A percentile compares a stretch with the other conserved stretches of the same genome.
These are phyloP conservation scores for Venturia carpophila DNA, from an alignment of 2,329 filamentous ascomycete genomes.

Conservation along the genomic window DNA sequence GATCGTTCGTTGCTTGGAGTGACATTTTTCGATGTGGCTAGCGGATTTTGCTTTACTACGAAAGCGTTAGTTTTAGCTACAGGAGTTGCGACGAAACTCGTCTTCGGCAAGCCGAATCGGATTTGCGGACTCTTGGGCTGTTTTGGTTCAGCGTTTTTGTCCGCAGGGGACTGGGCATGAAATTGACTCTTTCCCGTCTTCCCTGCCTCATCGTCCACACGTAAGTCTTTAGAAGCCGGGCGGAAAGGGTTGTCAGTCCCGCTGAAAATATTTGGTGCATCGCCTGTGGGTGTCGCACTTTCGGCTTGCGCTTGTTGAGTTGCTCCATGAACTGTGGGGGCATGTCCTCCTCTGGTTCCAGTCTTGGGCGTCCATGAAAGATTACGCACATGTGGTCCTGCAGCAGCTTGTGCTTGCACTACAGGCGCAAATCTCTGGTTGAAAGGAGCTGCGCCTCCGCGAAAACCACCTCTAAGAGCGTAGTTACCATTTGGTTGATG, in stretches of 20 bases:
- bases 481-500: slow-evolving; percentile 1
- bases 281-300: slow-evolving; percentile 40
- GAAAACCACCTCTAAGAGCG: slow-evolving; percentile 14
- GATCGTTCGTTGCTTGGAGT: not conserved
- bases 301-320: slow-evolving; percentile 24
- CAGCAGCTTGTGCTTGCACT: slow-evolving; percentile 48
- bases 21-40: not conserved
- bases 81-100: slow-evolving; percentile 11
- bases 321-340: slow-evolving; percentile 24
- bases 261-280: slow-evolving; percentile 21
- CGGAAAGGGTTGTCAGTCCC: slow-evolving; percentile 50
- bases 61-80: slow-evolving; percentile 16
- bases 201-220: slow-evolving; percentile 54
- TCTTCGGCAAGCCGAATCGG: slow-evolving; percentile 17
- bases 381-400: slow-evolving; percentile 51
- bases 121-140: slow-evolving; percentile 11
- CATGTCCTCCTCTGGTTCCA: slow-evolving; percentile 46
- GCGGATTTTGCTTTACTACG: slow-evolving; percentile 12
- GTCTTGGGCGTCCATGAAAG: slow-evolving; percentile 61
- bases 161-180: slow-evolving; percentile 20
- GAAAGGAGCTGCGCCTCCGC: not conserved
- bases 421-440: slow-evolving; percentile 27
- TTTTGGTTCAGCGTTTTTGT: not conserved
- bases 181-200: slow-evolving; percentile 35
- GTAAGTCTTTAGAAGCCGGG: slow-evolving; percentile 53